Evolutionary conservation across 257 asterid genomes (phyloP).

Genomic region (Ophiorrhiza pumila): DNA sequence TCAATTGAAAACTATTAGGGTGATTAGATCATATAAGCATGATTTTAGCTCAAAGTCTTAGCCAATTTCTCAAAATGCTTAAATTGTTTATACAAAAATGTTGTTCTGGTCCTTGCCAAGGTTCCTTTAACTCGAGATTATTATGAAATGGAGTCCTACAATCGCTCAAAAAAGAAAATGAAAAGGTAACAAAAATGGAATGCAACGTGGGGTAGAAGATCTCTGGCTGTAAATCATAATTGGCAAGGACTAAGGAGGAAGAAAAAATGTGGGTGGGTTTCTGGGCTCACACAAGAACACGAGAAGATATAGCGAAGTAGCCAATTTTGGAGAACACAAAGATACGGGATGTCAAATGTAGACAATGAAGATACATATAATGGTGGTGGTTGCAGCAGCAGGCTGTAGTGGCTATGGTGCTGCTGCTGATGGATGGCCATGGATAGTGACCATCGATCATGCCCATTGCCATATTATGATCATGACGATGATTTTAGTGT

Average conservation of each 20-base stretch:
- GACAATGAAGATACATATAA: constrained; percentile 4
- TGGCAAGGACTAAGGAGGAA: neutral
- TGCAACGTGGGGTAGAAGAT: too few species aligned
- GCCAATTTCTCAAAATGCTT: neutral
- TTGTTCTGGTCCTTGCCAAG: too few species aligned
- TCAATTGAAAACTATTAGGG: neutral
- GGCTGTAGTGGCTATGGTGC: constrained; percentile 18
- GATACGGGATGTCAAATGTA: neutral
- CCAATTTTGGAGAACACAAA: neutral
- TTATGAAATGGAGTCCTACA: too few species aligned
- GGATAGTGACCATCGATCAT: constrained; percentile 25
- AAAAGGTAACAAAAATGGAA: too few species aligned
- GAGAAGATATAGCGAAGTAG: neutral
- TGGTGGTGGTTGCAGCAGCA: constrained; percentile 24
- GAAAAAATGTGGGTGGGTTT: neutral
- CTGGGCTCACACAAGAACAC: neutral
- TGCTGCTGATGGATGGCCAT: constrained; percentile 21
- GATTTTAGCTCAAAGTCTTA: neutral
- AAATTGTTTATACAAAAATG: neutral
- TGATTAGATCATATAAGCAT: neutral
- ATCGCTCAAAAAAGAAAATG: too few species aligned
- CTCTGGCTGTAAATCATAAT: too few species aligned
- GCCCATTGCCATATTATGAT: constrained; percentile 25
- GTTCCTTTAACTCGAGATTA: too few species aligned
- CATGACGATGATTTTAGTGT: constrained; percentile 3